Conservation (phyloP, 805 yeast species). For the Henningerozyma blattae region DNA sequence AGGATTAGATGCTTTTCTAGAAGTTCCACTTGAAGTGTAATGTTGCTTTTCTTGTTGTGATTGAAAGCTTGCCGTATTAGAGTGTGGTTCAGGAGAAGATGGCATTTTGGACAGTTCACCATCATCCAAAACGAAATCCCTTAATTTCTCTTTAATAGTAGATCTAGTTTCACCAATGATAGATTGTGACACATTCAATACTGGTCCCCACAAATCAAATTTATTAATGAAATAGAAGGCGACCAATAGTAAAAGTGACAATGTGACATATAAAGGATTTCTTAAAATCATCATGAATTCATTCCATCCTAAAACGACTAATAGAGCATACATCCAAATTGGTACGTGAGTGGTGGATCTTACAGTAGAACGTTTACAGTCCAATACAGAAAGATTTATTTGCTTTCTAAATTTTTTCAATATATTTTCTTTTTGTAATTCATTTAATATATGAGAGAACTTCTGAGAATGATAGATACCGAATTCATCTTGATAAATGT, state of each 20-base stretch:
- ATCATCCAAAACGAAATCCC: constrained; percentile 47
- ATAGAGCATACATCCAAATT: constrained; percentile 59
- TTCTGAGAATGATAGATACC: constrained; percentile 30
- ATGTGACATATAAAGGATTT: constrained; percentile 70
- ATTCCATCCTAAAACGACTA: constrained; percentile 85
- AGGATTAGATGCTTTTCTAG: too few relatives aligned
- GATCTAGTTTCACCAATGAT: constrained; percentile 44
- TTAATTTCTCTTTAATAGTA: constrained; percentile 46
- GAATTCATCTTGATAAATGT: constrained; percentile 26
- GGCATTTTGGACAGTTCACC: constrained; percentile 9
- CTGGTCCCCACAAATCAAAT: constrained; percentile 68
- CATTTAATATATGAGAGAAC: constrained; percentile 47
- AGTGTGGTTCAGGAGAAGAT: not conserved
- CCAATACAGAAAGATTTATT: constrained; percentile 69
- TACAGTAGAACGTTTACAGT: constrained; percentile 78
- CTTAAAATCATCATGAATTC: constrained; percentile 81
- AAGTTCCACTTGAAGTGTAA: not conserved
- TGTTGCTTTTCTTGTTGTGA: not conserved
- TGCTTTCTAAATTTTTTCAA: constrained; percentile 54
- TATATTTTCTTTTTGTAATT: constrained; percentile 45
- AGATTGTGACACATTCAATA: constrained; percentile 44
- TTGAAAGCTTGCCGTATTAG: not conserved
- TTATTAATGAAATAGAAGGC: constrained; percentile 56
- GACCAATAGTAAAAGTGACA: constrained; percentile 45
- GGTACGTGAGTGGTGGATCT: constrained; percentile 75